A percentile compares a stretch with the other conserved stretches of the same genome.
Evolutionary conservation across 805 yeast genomes (phyloP).

Genomic region (Wickerhamomyces bovis): DNA sequence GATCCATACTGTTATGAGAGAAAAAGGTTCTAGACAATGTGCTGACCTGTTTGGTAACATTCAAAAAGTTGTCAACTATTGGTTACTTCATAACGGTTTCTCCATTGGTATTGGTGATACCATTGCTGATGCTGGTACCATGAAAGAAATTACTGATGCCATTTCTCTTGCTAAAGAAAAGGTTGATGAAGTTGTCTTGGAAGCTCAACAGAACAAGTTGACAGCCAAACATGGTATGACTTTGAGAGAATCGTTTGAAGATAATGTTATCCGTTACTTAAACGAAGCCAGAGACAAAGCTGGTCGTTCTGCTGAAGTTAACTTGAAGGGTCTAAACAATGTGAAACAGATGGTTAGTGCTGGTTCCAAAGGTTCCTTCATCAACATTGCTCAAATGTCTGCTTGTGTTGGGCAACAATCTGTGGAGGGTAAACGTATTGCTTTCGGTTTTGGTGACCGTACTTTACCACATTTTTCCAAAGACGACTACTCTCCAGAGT

Average conservation of each 20-base stretch:
- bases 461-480: constrained; percentile 96
- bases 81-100: constrained; percentile 95
- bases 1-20: constrained; percentile 95
- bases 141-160: constrained; percentile 89
- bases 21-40: constrained; percentile 89
- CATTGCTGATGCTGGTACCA: constrained; percentile 95
- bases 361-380: constrained; percentile 98
- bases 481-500: constrained; percentile 97
- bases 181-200: constrained; percentile 88
- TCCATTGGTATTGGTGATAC: constrained; percentile 99
- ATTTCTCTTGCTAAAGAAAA: constrained; percentile 89
- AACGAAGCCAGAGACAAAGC: constrained; percentile 99
- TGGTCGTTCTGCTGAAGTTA: constrained; percentile 97
- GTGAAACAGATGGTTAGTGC: constrained; percentile 99
- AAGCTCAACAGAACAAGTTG: constrained; percentile 82
- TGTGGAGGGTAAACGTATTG: constrained; percentile 99
- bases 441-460: constrained; percentile 94
- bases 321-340: constrained; percentile 87
- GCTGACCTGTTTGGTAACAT: constrained; percentile 86
- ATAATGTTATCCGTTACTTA: constrained; percentile 88
- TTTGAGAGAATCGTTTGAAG: constrained; percentile 95
- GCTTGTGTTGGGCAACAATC: constrained; percentile 99
- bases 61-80: constrained; percentile 92
- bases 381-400: constrained; percentile 98
- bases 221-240: constrained; percentile 99